Evolutionary conservation across 768 basidiomycete genomes (phyloP).

Genomic region (Harrya chromipes): DNA sequence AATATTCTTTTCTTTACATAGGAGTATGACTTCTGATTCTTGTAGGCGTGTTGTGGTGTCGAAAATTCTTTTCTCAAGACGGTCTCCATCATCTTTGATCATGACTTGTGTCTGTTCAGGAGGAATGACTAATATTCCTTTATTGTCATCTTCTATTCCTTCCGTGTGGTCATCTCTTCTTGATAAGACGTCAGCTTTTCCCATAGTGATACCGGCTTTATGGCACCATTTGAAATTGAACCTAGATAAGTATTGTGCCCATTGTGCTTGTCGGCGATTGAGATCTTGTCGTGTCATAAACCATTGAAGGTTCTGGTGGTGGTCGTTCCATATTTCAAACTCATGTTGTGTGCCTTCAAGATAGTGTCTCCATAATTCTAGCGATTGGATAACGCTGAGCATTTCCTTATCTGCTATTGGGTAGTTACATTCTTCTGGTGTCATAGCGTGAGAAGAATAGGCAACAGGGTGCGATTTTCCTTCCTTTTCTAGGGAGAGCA

Average conservation of each 20-base stretch:
- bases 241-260: neutral
- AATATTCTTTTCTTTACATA: too few relatives aligned
- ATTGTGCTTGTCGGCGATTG: conserved; percentile 37
- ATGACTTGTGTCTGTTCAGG: too few relatives aligned
- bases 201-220: neutral
- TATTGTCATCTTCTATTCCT: neutral
- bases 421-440: neutral
- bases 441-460: neutral
- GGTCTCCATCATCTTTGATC: too few relatives aligned
- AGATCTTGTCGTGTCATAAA: conserved; percentile 32
- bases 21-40: too few relatives aligned
- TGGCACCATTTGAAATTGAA: neutral
- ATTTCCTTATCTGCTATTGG: neutral
- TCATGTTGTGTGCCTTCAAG: neutral
- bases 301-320: neutral
- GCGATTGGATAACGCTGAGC: neutral
- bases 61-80: too few relatives aligned
- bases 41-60: too few relatives aligned
- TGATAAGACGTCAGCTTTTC: neutral
- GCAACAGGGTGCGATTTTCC: neutral
- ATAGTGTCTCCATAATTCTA: neutral
- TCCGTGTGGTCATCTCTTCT: neutral
- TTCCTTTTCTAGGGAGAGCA: neutral
- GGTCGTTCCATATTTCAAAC: neutral
- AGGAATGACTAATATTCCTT: neutral